Base-by-base conservation (phyloP, 1,284 basidiomycete species). In the Stygiomarasmius scandens region DNA sequence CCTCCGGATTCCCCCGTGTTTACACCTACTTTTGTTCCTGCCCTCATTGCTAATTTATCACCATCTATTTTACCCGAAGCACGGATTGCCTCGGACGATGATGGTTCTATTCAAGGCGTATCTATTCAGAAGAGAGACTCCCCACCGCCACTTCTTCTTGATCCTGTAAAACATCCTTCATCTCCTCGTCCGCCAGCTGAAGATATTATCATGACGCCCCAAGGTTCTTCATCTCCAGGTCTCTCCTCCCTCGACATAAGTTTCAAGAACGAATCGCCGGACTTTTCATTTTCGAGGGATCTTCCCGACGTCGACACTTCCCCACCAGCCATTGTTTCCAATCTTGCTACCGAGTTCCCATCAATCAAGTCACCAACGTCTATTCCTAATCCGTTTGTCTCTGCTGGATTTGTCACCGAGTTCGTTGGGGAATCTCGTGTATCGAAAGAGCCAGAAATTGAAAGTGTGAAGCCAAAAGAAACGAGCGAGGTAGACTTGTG, bases 321-420 rank as follows among this genome's bases (percentile, higher is more conserved):
- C n/a, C 27, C 24, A 32, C 12, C 43, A 14, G 20, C 24, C 11
- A 29, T 22, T 11, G 1, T 41, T 32, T 25, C 22, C 4, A 5
- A 22, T 47, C 44, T 44, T 43, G 36, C 3, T 25, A 32, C n/a
- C 48, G 25, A 25, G 19, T 16, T 24, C 22, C 22, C 23, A 43
- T n/a, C 54, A 16, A 55, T 20, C 45, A 72, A 66, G 59, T 54
- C 60, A 10, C 48, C 49, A 11, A n/a, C n/a, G n/a, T n/a, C n/a
- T n/a, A 23, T 68, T 23, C 49, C 56, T 9, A 80, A 79, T 64
- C 74, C 78, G n/a, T 82, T 82, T 57, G 74, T 82, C n/a, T 81
- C 80, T n/a, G 77, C 73, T 23, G 80, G 81, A 10, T 77, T 79
- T 49, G 68, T 81, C 56, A 77, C 76, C 12, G 77, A 79, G 48